Percentiles rank a stretch among this genome's conserved stretches.
These are phyloP conservation scores for Pinguiococcus pyrenoidosus DNA, from an alignment of 108 stramenopile genomes.

Conservation along the genomic window DNA sequence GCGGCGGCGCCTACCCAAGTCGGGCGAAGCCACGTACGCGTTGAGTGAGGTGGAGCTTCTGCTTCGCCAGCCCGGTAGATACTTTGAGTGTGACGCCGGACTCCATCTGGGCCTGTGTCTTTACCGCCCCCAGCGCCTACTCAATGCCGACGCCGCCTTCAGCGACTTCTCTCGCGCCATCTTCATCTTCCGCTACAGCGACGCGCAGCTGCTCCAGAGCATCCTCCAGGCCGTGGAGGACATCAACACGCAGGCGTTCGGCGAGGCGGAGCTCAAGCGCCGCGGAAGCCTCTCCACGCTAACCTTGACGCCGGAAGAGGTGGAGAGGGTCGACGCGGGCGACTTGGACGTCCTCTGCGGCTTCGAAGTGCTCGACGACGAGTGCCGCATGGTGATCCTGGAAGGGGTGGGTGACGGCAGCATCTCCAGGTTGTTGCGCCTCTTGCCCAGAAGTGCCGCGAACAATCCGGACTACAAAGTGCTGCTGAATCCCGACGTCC, in stretches of 20 bases:
- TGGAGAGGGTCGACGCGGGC: slow-evolving; percentile 9
- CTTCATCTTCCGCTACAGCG: slow-evolving; percentile 16
- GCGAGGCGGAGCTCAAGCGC: neutral
- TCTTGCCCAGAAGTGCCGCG: slow-evolving; percentile 4
- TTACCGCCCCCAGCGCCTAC: neutral
- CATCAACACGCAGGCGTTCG: slow-evolving; percentile 6
- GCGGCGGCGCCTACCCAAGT: slow-evolving; percentile 5
- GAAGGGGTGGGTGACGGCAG: slow-evolving; percentile 8
- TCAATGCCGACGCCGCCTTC: slow-evolving; percentile 1
- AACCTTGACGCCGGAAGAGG: slow-evolving; percentile 3
- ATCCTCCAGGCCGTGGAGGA: slow-evolving; percentile 10
- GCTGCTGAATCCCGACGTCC: slow-evolving; percentile 17
- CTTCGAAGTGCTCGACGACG: slow-evolving; percentile 15
- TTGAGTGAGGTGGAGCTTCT: too few relatives aligned
- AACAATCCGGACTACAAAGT: slow-evolving; percentile 15
- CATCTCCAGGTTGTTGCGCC: too few relatives aligned
- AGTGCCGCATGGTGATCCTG: slow-evolving; percentile 19
- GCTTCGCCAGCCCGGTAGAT: too few relatives aligned
- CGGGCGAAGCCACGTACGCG: neutral
- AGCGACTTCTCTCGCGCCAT: slow-evolving; percentile 16
- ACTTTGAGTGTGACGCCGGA: neutral
- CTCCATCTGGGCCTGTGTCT: neutral
- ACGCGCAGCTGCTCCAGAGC: slow-evolving; percentile 2
- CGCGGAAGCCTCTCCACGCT: slow-evolving; percentile 4
- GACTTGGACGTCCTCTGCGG: slow-evolving; percentile 27